These are phyloP conservation scores for Kandelia obovata DNA, from an alignment of 345 rosid genomes.

Conservation along the genomic window DNA sequence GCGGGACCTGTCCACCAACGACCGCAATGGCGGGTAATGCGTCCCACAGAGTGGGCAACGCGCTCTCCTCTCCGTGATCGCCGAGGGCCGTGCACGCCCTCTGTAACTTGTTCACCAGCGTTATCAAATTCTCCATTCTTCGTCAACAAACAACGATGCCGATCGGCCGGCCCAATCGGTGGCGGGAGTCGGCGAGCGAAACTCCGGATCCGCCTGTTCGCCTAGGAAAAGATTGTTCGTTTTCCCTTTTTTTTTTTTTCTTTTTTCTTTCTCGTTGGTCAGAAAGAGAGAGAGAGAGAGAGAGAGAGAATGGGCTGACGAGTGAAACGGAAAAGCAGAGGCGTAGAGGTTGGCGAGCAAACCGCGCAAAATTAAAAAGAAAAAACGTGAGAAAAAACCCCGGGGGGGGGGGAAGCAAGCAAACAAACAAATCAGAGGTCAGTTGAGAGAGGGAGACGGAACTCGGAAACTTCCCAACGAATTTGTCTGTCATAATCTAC, in stretches of 20 bases:
- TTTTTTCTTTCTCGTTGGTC: neutral
- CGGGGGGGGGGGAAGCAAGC: neutral
- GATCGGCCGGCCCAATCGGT: neutral
- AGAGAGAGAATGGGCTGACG: neutral
- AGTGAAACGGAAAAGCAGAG: neutral
- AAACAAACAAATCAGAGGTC: neutral
- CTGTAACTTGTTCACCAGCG: slow-evolving; percentile 84
- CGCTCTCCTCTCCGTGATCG: slow-evolving; percentile 94
- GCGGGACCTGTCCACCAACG: slow-evolving; percentile 85
- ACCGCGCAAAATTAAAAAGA: slow-evolving; percentile 5
- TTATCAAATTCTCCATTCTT: slow-evolving; percentile 75
- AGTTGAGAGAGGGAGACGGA: neutral
- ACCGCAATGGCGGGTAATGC: slow-evolving; percentile 92
- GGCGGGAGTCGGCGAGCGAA: neutral
- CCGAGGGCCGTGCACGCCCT: slow-evolving; percentile 94
- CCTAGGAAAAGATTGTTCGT: neutral
- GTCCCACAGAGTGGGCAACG: slow-evolving; percentile 96
- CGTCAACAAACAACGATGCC: neutral
- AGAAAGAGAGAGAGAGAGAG: neutral
- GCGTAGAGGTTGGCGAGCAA: slow-evolving; percentile 6
- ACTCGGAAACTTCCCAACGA: slow-evolving; percentile 3
- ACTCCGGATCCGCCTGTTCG: no score
- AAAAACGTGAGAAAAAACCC: no score
- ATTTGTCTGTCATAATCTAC: neutral
- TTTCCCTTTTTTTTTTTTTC: neutral